Base-by-base conservation (phyloP, 495 filamentous ascomycete genomes). In the Tuber magnatum region DNA sequence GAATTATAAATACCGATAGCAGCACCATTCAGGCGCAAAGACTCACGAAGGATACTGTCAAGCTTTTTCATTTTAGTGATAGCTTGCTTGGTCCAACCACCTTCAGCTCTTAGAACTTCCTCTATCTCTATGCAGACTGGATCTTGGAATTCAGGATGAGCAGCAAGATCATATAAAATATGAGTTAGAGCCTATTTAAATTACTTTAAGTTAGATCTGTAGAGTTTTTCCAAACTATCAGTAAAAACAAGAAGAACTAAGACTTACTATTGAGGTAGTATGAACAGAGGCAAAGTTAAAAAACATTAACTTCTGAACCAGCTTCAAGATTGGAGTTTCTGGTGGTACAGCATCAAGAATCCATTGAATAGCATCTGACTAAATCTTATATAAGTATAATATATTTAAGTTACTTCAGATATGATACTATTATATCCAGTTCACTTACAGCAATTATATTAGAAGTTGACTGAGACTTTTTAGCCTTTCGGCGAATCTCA, bases 51-150 rank as follows among this genome's bases (percentile, higher is more conserved):
- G 10, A 76, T 41, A 20, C 68, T 76, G 68, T 79, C 75, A 2
- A 72, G 38, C 39, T 48, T 71, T 38, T 65, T 77, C 69, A 77
- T 74, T 14, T 71, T 56, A 10, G 22, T 38, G 12, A 76, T 35
- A 14, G 68, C 69, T 35, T 71, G 51, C 22, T 51, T 42, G 0
- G 73, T 69, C 48, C 69, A 71, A 28, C 83, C 81, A 10, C 81
- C 83, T 5, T 84, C 81, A 38, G 84, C 81, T n/a, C 75, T 77
- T 4, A 86, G 74, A 0, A 84, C 83, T 16, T 83, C 77, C 1
- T 78, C 70, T 39, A 89, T 83, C 78, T 91, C 90, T 24, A 86
- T 84, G 7, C 87, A 84, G 0, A 92, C 83, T 7, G 83, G 83
- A 3, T 83, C 70, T n/a, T 87, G 75, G 73, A 84, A 84, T 28